Base-by-base conservation (phyloP, 2,329 filamentous ascomycete genomes). In the Zymoseptoria tritici region DNA sequence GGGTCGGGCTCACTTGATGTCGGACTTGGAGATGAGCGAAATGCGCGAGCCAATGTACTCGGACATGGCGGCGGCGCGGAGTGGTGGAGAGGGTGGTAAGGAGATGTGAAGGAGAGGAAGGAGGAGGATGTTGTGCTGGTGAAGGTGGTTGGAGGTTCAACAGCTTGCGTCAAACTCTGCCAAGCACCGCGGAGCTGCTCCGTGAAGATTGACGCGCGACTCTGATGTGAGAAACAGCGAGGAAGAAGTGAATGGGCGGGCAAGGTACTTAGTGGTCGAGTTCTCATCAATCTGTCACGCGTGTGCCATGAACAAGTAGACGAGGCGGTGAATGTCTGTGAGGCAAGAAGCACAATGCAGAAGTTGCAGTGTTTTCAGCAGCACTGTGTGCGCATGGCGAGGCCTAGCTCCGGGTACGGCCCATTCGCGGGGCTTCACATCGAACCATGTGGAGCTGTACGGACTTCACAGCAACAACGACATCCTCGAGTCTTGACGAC, bases 21-120 rank as follows among this genome's bases (percentile, higher is more conserved):
- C 91, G 77, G 91, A 96, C 81, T 93, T 95, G 63, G 92, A 97
- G 78, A 97, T 94, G 79, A 97, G 85, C 64, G 91, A 96, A 81
- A 97, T 97, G 75, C 89, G 88, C 78, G 92, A 90, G 78, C 91
- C 83, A 69, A 85, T 83, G 75, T 81, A 85, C 77, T 85, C 83
- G 64, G 82, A 81, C 83, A 85, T 85, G 64, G 68, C 62, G 62
- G 58, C 62, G n/a, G 36, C 42, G 55, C 46, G 54, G 16, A 13
- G 52, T 26, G 50, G 58, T n/a, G 36, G 36, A 46, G 36, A n/a
- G 24, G 31, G 54, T 49, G 53, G 26, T 54, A 54, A 57, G 58
- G 56, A 53, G 49, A 19, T 19, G 36, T 53, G 22, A 22, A 52
- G 16, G 46, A 31, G 54, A 49, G 54, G 21, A 52, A 53, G 55